Conservation (phyloP, 1,139 yeast species). For the Lodderomyces jiufengensis region DNA sequence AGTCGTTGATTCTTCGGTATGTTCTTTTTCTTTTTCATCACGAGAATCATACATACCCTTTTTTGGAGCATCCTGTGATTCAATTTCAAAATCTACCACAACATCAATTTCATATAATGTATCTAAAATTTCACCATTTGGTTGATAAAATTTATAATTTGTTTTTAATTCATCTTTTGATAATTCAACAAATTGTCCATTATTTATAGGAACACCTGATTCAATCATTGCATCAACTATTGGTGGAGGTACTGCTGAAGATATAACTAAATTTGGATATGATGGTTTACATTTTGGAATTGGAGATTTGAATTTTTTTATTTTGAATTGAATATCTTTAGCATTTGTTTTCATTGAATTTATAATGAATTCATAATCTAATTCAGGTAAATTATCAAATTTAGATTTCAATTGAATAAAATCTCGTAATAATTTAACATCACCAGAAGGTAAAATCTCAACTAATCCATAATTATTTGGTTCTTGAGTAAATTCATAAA, state of each 20-base stretch:
- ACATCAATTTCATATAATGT: constrained; percentile 18
- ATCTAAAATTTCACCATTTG: constrained; percentile 31
- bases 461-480: constrained; percentile 88
- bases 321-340: constrained; percentile 22
- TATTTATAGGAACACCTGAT: constrained; percentile 41
- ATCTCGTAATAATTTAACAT: constrained; percentile 52
- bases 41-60: constrained; percentile 2
- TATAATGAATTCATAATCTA: constrained; percentile 24
- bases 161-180: constrained; percentile 36
- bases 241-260: constrained; percentile 45
- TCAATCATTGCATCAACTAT: constrained; percentile 43
- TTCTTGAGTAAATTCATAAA: constrained; percentile 88
- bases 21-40: background rate
- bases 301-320: constrained; percentile 21
- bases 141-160: constrained; percentile 31
- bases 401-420: constrained; percentile 49
- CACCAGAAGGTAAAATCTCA: constrained; percentile 52
- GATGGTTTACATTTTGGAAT: constrained; percentile 38
- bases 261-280: constrained; percentile 52
- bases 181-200: constrained; percentile 48
- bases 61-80: background rate
- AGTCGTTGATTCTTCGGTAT: constrained; percentile 13
- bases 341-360: constrained; percentile 25
- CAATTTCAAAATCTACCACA: constrained; percentile 20
- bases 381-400: constrained; percentile 32